Evolutionary conservation across 2,329 filamentous ascomycete species (phyloP).

Genomic region (Epichloe typhina): DNA sequence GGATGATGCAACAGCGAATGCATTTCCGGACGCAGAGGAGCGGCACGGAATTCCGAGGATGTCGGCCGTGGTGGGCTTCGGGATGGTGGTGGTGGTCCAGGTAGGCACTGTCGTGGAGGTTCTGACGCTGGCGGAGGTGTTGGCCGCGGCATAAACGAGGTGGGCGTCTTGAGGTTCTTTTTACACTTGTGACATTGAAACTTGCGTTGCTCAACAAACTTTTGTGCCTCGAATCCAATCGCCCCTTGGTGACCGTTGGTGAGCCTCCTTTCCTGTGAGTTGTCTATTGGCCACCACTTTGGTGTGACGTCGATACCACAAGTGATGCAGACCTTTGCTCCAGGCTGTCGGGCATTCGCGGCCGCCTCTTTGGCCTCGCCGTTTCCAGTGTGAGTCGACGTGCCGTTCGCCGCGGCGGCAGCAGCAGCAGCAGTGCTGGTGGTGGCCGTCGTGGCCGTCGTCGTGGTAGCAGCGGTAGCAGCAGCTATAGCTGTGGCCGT

Average conservation of each 20-base stretch:
- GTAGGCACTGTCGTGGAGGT: constrained; percentile 8
- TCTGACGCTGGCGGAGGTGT: constrained; percentile 11
- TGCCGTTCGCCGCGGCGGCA: constrained; percentile 6
- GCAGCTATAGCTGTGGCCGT: constrained; percentile 22
- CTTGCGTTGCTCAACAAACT: constrained; percentile 44
- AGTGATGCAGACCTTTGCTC: constrained; percentile 46
- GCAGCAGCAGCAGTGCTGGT: background rate
- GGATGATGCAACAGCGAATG: constrained; percentile 10
- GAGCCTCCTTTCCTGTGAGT: constrained; percentile 36
- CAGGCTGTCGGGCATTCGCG: constrained; percentile 21
- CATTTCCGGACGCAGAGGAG: constrained; percentile 9
- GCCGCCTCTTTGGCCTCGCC: constrained; percentile 15
- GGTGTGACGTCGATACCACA: constrained; percentile 60
- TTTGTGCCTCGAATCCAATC: constrained; percentile 42
- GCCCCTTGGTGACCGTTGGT: constrained; percentile 37
- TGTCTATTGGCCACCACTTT: constrained; percentile 54
- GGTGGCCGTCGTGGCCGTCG: too few species aligned
- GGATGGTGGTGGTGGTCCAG: constrained; percentile 10
- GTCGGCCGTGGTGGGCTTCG: constrained; percentile 17
- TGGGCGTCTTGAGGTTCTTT: constrained; percentile 36
- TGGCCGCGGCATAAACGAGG: constrained; percentile 12
- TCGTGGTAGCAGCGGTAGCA: constrained; percentile 9
- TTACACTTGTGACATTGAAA: constrained; percentile 69
- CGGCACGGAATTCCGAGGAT: constrained; percentile 13
- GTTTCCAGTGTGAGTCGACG: constrained; percentile 6